Evolutionary conservation across 2,329 filamentous ascomycete genomes (phyloP).

Genomic region (Colletotrichum lini): DNA sequence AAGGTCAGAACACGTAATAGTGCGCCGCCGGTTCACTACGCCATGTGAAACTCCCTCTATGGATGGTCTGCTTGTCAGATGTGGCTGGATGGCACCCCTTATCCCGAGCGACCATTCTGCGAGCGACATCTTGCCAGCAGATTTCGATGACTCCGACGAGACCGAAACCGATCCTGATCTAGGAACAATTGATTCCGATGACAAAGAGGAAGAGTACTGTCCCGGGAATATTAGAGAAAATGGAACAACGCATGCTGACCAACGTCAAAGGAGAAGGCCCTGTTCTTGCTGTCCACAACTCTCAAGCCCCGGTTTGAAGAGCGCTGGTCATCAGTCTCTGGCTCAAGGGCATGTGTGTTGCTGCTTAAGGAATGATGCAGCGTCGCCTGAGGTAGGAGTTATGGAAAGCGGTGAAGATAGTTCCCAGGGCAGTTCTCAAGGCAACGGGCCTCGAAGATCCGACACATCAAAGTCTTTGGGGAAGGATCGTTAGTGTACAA

Average conservation of each 20-base stretch:
- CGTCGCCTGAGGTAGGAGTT: not conserved
- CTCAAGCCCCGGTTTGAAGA: too few species aligned
- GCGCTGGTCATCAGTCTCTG: too few species aligned
- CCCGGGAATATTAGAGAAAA: not conserved
- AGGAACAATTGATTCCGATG: not conserved
- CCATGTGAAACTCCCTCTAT: not conserved
- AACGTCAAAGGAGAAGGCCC: not conserved
- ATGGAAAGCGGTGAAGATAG: not conserved
- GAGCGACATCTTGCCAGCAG: not conserved
- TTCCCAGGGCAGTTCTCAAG: too few species aligned
- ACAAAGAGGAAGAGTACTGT: not conserved
- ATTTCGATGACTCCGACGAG: not conserved
- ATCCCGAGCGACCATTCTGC: not conserved
- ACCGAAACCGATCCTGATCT: not conserved
- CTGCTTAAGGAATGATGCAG: not conserved
- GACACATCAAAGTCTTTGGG: too few species aligned
- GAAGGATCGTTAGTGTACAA: not conserved
- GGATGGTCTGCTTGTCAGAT: not conserved
- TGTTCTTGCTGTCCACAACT: not conserved
- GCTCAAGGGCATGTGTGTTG: not conserved
- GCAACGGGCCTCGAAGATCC: too few species aligned
- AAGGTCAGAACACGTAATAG: not conserved
- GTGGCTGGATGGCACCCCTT: too few species aligned
- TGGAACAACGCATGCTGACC: not conserved
- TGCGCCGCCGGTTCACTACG: not conserved